Evolutionary conservation across 2,329 filamentous ascomycete species (phyloP), one percentile per base, ranked within the genome.

Genomic region (Aureobasidium vineae): DNA sequence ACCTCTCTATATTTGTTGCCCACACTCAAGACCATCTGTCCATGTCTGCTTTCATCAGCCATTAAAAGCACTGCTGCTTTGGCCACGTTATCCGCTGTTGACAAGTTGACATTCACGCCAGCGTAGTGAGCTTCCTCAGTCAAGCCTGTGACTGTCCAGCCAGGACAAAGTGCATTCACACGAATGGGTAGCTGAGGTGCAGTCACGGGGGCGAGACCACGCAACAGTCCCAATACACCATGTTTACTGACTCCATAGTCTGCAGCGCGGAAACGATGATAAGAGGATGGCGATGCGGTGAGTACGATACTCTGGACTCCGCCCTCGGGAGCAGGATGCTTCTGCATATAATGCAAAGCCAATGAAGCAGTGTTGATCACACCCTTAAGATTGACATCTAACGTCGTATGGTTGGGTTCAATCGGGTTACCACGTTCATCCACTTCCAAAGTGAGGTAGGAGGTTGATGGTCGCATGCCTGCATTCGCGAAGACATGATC

Each of bases 171-270:
- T 6, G 78, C 80, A 75, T 88, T 88, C 60, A 87, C 72, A 16
- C 85, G 82, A 50, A 87, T 81, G 1, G 82, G 80, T 1, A 83
- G 68, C 21, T 72, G 68, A 13, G 77, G 70, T 15, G 71, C 69
- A 2, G 84, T 69, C 3, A 80, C 73, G 2, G 75, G 73, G 1
- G 78, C 72, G 11, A 85, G 73, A 3, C 81, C 80, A 33, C 84
- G 79, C 26, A 83, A 78, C 65, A 85, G 80, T 2, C 85, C 85
- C 0, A 86, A 68, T 0, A 85, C 80, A 26, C 79, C 85, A 65
- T 86, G 82, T 67, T 87, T 87, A 33, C 84, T 76, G 1, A 81
- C 79, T 1, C 81, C 80, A 67, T 87, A 87, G 70, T 87, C 84
- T 0, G 79, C 75, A 2, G 78, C 78, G 21, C 81, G 77, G 59